Evolutionary conservation across 2,329 filamentous ascomycete species (phyloP).

Genomic region (Passalora sequoiae): DNA sequence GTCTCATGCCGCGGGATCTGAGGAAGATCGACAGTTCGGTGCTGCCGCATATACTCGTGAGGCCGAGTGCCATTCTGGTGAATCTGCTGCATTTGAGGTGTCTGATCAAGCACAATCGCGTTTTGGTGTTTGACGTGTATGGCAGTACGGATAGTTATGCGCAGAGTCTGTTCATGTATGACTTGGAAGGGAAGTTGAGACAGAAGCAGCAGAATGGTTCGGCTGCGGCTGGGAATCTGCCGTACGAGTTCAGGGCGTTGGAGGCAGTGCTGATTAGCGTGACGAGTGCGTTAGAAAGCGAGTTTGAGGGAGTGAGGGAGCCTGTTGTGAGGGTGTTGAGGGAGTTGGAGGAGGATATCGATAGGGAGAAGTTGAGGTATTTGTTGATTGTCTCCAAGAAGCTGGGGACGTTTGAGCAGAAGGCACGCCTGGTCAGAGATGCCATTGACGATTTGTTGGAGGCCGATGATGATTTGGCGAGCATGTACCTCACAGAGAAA

Average conservation of each 20-base stretch:
- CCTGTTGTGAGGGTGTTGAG: conserved; percentile 83
- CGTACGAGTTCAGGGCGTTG: conserved; percentile 93
- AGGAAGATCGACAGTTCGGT: conserved; percentile 97
- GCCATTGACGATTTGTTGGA: conserved; percentile 93
- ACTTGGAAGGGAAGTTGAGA: conserved; percentile 84
- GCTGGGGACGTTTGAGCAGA: conserved; percentile 94
- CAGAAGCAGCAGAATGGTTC: conserved; percentile 59
- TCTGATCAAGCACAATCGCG: conserved; percentile 88
- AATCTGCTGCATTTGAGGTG: conserved; percentile 95
- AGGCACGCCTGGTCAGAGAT: conserved; percentile 86
- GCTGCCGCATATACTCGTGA: conserved; percentile 89
- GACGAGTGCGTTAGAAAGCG: conserved; percentile 83
- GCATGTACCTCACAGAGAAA: conserved; percentile 95
- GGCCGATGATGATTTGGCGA: conserved; percentile 87
- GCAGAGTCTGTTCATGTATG: conserved; percentile 96
- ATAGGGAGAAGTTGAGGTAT: conserved; percentile 84
- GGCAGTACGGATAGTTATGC: conserved; percentile 91
- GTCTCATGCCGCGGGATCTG: conserved; percentile 84
- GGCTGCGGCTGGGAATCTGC: conserved; percentile 54
- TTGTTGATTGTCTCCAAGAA: conserved; percentile 93
- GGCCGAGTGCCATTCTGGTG: conserved; percentile 86
- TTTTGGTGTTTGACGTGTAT: conserved; percentile 93
- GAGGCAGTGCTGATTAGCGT: conserved; percentile 94
- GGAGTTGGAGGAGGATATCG: conserved; percentile 93
- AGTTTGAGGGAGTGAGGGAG: conserved; percentile 89